Base-by-base conservation (phyloP, 306 rosid species). In the Pyrus bretschneideri region DNA sequence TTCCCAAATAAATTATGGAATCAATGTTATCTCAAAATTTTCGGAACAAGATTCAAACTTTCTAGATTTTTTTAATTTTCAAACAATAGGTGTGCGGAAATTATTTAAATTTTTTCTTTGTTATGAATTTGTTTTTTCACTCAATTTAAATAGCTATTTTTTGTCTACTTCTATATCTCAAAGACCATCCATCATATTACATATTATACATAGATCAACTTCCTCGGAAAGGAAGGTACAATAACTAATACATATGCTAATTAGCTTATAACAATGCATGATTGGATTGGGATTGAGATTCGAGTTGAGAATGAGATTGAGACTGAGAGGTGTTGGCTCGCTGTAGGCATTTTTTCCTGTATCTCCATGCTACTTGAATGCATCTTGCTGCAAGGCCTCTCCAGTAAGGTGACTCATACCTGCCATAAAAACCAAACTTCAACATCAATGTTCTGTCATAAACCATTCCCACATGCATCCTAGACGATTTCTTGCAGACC, bases 321-420 rank as follows among this genome's bases (percentile, higher is more conserved):
- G 81, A 76, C 35, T 71, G 66, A 9, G 85, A 59, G 71, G 83
- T 76, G 62, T 82, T 74, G 18, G 70, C 91, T 12, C 90, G 93
- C 38, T 51, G 69, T 13, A 84, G 85, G 71, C 92, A 46, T 74
- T 83, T 92, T 80, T 59, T 81, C 74, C 91, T n/a, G 80, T 90
- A 88, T 80, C 91, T 84, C 96, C 93, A 92, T 23, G 93, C 88
- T 51, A 90, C 96, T 77, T 90, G 96, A 79, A 92, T 90, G 71
- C 87, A 85, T 10, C 63, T 67, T 58, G 96, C 91, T 6, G 93
- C 96, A 45, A 86, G 80, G 68, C 86, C 57, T 79, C 92, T 89
- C 97, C 93, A 92, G 75, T 90, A 90, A 11, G 87, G 92, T 45
- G 96, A 92, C 73, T 90, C 93, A 67, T 87, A 91, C 92, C 96